phyloP scores from a whole-genome alignment of 805 yeast species.

The Jamesozyma lodderae region DNA sequence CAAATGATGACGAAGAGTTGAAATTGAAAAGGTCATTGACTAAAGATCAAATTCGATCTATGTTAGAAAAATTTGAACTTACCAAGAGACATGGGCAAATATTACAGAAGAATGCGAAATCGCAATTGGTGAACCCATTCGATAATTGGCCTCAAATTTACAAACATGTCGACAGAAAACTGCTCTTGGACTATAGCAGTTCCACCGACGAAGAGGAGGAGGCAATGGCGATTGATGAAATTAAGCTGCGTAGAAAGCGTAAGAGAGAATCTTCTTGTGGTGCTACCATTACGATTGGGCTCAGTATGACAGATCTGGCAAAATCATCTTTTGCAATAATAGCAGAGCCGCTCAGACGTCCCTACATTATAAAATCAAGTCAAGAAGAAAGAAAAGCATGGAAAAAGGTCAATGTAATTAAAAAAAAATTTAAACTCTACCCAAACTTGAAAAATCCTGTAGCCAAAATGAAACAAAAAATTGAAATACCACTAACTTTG shows the following conservation, averaged over 20 bases:
- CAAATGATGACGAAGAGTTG: conserved; percentile 42
- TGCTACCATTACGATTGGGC: conserved; percentile 21
- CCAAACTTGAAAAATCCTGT: conserved; percentile 14
- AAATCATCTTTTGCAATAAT: conserved; percentile 18
- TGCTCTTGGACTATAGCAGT: conserved; percentile 19
- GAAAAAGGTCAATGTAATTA: conserved; percentile 6
- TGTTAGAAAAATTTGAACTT: conserved; percentile 25
- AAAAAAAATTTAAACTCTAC: conserved; percentile 9
- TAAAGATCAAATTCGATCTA: conserved; percentile 34
- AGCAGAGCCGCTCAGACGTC: conserved; percentile 25
- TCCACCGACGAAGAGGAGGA: conserved; percentile 29
- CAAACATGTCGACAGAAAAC: conserved; percentile 15
- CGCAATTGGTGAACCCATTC: conserved; percentile 12
- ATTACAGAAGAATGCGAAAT: conserved; percentile 12
- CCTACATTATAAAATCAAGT: conserved; percentile 20
- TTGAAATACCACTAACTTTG: conserved; percentile 6
- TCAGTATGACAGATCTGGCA: neutral
- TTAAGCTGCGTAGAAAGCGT: conserved; percentile 13
- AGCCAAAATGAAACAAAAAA: conserved; percentile 10
- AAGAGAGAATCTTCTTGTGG: conserved; percentile 12
- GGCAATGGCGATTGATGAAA: conserved; percentile 9
- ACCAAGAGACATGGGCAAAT: conserved; percentile 18
- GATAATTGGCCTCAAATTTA: conserved; percentile 15
- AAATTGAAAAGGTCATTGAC: conserved; percentile 44
- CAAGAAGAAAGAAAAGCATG: conserved; percentile 15